These are phyloP conservation scores for Kluyveromyces sp. DNA, from an alignment of 1,139 yeast genomes.

Conservation along the genomic window DNA sequence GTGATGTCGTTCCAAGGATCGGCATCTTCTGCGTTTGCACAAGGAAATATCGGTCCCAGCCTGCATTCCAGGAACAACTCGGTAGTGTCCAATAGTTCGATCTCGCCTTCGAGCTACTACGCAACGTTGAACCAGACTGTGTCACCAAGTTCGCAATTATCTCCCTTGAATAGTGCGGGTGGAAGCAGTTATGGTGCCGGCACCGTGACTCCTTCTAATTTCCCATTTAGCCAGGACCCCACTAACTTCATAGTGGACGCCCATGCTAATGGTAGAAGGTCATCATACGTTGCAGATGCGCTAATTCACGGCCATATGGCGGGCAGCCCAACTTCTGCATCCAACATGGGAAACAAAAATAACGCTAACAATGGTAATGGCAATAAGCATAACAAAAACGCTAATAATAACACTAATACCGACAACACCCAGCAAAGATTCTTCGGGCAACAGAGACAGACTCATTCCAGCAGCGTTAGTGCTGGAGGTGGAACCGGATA, in stretches of 20 bases:
- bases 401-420: not conserved
- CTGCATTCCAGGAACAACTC: constrained; percentile 2
- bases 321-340: not conserved
- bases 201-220: constrained; percentile 3
- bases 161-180: constrained; percentile 13
- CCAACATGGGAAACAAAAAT: constrained; percentile 7
- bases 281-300: constrained; percentile 29
- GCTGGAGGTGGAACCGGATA: not conserved
- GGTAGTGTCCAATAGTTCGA: constrained; percentile 1
- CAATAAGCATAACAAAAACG: constrained; percentile 8
- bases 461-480: not conserved
- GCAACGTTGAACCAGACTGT: constrained; percentile 11
- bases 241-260: constrained; percentile 14
- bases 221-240: constrained; percentile 7
- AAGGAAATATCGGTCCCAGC: not conserved
- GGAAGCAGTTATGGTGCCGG: constrained; percentile 5
- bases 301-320: constrained; percentile 20
- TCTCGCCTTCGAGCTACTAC: constrained; percentile 10
- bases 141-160: constrained; percentile 10
- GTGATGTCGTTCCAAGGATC: constrained; percentile 1
- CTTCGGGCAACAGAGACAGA: not conserved
- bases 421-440: not conserved
- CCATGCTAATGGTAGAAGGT: constrained; percentile 13
- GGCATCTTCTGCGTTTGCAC: constrained; percentile 1
- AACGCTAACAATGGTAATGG: not conserved